phyloP scores from a whole-genome alignment of 345 rosid species.

The Nasturtium officinale region DNA sequence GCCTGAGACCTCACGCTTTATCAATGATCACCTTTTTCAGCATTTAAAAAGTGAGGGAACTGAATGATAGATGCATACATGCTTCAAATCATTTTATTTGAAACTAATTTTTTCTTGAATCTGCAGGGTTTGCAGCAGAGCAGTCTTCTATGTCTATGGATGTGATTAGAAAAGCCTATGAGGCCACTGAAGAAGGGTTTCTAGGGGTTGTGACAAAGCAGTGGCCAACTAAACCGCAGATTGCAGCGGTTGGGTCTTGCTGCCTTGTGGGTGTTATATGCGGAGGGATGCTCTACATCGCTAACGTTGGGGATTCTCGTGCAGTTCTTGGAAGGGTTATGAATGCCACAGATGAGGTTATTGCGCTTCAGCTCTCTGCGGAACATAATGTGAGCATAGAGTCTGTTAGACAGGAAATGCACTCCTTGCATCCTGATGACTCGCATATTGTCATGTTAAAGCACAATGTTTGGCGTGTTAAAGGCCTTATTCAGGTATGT shows the following conservation, averaged over 20 bases:
- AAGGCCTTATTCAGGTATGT: constrained; percentile 91
- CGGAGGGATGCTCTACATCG: constrained; percentile 75
- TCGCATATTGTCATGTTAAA: constrained; percentile 78
- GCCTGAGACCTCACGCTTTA: constrained; percentile 88
- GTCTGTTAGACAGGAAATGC: constrained; percentile 91
- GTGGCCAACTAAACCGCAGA: constrained; percentile 91
- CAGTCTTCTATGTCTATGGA: constrained; percentile 80
- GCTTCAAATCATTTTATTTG: constrained; percentile 46
- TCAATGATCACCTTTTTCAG: constrained; percentile 87
- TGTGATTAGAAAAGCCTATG: constrained; percentile 78
- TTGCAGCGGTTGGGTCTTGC: constrained; percentile 98
- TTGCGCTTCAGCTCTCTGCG: constrained; percentile 84
- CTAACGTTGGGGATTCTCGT: constrained; percentile 94
- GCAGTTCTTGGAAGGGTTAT: constrained; percentile 89
- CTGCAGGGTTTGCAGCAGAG: constrained; percentile 73
- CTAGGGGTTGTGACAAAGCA: constrained; percentile 79
- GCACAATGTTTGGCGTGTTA: constrained; percentile 97
- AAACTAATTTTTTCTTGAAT: constrained; percentile 52
- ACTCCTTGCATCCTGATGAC: constrained; percentile 87
- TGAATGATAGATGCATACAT: neutral
- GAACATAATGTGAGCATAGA: constrained; percentile 91
- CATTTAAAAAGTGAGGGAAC: constrained; percentile 77
- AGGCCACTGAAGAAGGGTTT: constrained; percentile 97
- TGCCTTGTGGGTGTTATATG: constrained; percentile 85
- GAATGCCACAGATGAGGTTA: constrained; percentile 83